phyloP scores from a whole-genome alignment of 352 stramenopile species.

The Lagenidium sp. region DNA sequence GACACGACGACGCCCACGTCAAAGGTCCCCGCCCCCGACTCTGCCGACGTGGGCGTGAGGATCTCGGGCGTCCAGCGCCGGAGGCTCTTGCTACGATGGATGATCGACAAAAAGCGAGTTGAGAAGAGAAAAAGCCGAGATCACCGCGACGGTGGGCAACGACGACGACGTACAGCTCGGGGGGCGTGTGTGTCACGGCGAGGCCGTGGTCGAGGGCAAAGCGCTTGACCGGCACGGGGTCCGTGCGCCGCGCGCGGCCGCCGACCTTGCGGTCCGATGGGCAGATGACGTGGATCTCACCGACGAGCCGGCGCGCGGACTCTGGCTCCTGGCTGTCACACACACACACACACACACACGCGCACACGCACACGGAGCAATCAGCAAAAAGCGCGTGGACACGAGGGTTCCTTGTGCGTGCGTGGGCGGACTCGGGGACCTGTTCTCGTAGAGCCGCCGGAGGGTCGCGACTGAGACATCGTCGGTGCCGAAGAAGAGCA shows the following conservation, averaged over 20 bases:
- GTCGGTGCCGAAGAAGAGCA: slow-evolving; percentile 84
- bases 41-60: slow-evolving; percentile 17
- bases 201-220: slow-evolving; percentile 58
- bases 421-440: slow-evolving; percentile 11
- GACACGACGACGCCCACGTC: slow-evolving; percentile 86
- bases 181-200: slow-evolving; percentile 49
- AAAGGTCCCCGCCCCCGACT: too few relatives aligned
- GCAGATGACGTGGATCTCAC: slow-evolving; percentile 67
- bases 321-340: slow-evolving; percentile 21
- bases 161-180: slow-evolving; percentile 32
- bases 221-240: slow-evolving; percentile 67
- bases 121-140: neutral
- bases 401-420: neutral
- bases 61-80: slow-evolving; percentile 51
- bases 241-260: slow-evolving; percentile 32
- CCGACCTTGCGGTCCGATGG: slow-evolving; percentile 75
- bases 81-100: slow-evolving; percentile 70
- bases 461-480: slow-evolving; percentile 79
- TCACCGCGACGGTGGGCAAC: neutral
- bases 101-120: neutral
- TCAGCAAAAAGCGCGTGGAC: neutral
- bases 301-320: slow-evolving; percentile 19
- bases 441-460: slow-evolving; percentile 51
- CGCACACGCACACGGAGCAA: neutral
- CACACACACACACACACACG: too few relatives aligned